These are phyloP conservation scores for Ceratocystis smalleyi DNA, from an alignment of 2,329 filamentous ascomycete genomes.

Conservation along the genomic window DNA sequence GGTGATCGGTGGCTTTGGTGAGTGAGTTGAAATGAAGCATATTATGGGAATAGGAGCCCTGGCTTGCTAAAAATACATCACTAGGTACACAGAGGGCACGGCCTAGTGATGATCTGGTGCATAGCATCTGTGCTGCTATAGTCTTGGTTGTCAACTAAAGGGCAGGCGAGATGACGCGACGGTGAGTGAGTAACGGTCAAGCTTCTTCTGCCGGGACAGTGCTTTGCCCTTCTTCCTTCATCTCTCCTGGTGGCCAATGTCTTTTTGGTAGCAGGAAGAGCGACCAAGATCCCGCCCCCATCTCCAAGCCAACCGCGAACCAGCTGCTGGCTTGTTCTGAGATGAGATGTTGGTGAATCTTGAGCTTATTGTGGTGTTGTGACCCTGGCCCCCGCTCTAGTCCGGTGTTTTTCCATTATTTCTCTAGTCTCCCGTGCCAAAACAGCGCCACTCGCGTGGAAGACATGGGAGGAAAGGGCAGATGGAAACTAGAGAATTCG, in stretches of 20 bases:
- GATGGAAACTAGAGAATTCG: not conserved
- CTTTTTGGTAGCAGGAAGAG: too few relatives aligned
- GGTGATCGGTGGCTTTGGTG: not conserved
- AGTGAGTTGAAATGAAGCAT: slow-evolving; percentile 1
- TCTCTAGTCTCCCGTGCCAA: not conserved
- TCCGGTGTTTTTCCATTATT: not conserved
- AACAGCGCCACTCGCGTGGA: slow-evolving; percentile 8
- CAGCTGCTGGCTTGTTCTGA: too few relatives aligned
- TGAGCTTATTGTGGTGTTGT: not conserved
- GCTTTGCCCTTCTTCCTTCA: not conserved
- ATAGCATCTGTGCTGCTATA: not conserved
- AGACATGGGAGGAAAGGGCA: not conserved
- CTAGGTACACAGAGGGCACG: not conserved
- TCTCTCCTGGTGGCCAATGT: not conserved
- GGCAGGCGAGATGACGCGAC: not conserved
- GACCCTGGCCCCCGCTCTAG: not conserved
- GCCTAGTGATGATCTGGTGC: not conserved
- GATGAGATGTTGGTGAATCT: not conserved
- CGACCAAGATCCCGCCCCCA: too few relatives aligned
- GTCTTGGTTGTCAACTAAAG: not conserved
- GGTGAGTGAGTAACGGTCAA: not conserved
- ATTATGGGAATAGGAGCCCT: not conserved
- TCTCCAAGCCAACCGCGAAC: too few relatives aligned
- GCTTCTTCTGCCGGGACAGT: not conserved
- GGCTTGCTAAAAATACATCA: not conserved